Evolutionary conservation across 2,329 filamentous ascomycete genomes (phyloP).

Genomic region (Metarhizium robertsii): DNA sequence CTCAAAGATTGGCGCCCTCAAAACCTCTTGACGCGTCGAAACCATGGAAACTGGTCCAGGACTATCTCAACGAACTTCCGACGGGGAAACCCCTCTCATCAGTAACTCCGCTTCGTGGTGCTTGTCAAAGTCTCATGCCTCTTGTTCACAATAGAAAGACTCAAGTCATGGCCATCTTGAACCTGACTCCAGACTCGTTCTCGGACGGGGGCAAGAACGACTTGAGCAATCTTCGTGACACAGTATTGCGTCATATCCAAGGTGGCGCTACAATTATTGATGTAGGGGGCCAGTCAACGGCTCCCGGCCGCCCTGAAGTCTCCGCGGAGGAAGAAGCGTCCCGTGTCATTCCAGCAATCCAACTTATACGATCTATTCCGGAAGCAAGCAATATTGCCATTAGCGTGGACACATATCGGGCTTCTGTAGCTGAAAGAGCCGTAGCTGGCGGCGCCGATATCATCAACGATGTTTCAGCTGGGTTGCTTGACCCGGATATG

Average conservation of each 20-base stretch:
- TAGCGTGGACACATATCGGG: slow-evolving; percentile 89
- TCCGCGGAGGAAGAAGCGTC: slow-evolving; percentile 62
- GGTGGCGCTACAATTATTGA: slow-evolving; percentile 79
- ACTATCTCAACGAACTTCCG: slow-evolving; percentile 50
- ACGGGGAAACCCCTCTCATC: slow-evolving; percentile 43
- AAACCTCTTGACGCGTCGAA: slow-evolving; percentile 41
- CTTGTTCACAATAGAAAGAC: slow-evolving; percentile 52
- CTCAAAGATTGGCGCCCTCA: slow-evolving; percentile 42
- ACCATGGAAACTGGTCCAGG: slow-evolving; percentile 52
- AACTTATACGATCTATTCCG: slow-evolving; percentile 58
- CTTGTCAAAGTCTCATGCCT: slow-evolving; percentile 45
- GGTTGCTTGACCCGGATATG: slow-evolving; percentile 71
- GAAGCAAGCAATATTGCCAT: slow-evolving; percentile 58
- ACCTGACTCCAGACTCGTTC: slow-evolving; percentile 93
- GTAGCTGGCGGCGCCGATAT: slow-evolving; percentile 77
- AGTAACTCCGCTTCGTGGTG: slow-evolving; percentile 43
- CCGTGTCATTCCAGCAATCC: slow-evolving; percentile 72
- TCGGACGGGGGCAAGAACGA: slow-evolving; percentile 73
- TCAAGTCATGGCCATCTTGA: slow-evolving; percentile 86
- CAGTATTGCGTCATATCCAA: slow-evolving; percentile 52
- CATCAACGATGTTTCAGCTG: slow-evolving; percentile 89
- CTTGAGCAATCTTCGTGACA: slow-evolving; percentile 43
- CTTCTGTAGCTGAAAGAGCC: slow-evolving; percentile 68
- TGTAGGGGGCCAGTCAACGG: slow-evolving; percentile 86
- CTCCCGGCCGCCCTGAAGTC: slow-evolving; percentile 63